These are phyloP conservation scores for Phytophthora melonis DNA, from an alignment of 352 stramenopile species.

Conservation along the genomic window DNA sequence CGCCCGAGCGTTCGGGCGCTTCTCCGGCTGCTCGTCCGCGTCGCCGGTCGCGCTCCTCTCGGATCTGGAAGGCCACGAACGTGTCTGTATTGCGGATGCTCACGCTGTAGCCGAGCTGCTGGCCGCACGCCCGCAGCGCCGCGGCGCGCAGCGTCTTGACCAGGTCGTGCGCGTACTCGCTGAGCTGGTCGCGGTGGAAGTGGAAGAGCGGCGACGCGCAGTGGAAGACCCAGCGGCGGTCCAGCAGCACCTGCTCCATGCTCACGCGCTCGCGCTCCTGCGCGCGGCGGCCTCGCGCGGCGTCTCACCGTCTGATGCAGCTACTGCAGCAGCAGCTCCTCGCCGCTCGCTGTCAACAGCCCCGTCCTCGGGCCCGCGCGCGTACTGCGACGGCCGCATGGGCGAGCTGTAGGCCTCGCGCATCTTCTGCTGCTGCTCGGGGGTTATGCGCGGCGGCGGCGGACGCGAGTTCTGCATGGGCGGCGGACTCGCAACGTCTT, in stretches of 20 bases:
- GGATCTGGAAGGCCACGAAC: constrained; percentile 69
- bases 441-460: constrained; percentile 4
- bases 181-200: constrained; percentile 58
- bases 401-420: constrained; percentile 45
- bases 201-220: constrained; percentile 72
- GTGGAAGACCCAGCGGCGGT: constrained; percentile 65
- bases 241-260: constrained; percentile 66
- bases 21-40: constrained; percentile 5
- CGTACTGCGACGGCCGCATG: constrained; percentile 51
- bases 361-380: constrained; percentile 18
- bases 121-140: constrained; percentile 49
- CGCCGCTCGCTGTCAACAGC: neutral
- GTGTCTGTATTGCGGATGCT: constrained; percentile 60
- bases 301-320: constrained; percentile 17
- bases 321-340: neutral
- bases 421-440: constrained; percentile 42
- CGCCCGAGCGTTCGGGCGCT: constrained; percentile 35
- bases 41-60: constrained; percentile 52
- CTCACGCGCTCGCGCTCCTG: constrained; percentile 44
- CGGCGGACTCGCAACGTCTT: constrained; percentile 8
- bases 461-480: constrained; percentile 33
- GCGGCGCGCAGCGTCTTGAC: constrained; percentile 69
- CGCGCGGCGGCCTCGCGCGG: constrained; percentile 27
- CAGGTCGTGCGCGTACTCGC: constrained; percentile 67
- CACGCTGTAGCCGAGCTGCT: constrained; percentile 73